A percentile compares a stretch with the other conserved stretches of the same genome.
phyloP scores from a whole-genome alignment of 2,329 filamentous ascomycete genomes.

The Chrysosporium keratinophilum region DNA sequence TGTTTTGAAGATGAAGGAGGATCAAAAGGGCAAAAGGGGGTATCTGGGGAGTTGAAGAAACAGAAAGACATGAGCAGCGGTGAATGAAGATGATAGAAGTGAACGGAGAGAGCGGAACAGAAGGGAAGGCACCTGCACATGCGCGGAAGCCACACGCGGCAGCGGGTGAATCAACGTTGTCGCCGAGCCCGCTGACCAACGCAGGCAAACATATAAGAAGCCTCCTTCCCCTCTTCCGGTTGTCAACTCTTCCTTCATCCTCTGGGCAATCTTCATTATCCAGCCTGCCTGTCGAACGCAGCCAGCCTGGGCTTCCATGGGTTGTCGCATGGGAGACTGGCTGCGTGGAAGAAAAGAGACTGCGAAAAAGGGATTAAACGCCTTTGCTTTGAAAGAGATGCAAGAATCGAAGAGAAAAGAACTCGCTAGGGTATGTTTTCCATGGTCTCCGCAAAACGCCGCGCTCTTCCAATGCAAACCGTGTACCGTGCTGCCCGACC shows the following conservation, averaged over 20 bases:
- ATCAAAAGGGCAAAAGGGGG: no score
- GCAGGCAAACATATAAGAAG: background rate
- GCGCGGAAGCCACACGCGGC: background rate
- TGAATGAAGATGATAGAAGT: no score
- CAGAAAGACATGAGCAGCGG: no score
- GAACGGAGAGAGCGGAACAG: background rate
- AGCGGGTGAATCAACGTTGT: background rate
- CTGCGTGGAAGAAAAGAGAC: background rate
- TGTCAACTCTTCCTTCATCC: background rate
- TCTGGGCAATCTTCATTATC: background rate
- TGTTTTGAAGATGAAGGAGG: no score
- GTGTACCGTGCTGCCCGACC: background rate
- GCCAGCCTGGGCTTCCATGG: background rate
- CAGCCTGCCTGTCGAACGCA: background rate
- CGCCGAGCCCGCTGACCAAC: background rate
- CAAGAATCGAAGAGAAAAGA: conserved; percentile 7
- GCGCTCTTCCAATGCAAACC: conserved; percentile 7
- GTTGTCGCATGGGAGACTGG: background rate
- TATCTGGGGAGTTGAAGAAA: no score
- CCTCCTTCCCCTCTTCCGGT: background rate
- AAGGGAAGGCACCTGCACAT: background rate
- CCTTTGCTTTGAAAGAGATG: conserved; percentile 1
- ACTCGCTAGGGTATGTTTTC: conserved; percentile 8
- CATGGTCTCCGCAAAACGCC: conserved; percentile 2
- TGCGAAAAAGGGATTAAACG: background rate